Evolutionary conservation across 257 asterid species (phyloP).

Genomic region (Paraleonurus japonicus): DNA sequence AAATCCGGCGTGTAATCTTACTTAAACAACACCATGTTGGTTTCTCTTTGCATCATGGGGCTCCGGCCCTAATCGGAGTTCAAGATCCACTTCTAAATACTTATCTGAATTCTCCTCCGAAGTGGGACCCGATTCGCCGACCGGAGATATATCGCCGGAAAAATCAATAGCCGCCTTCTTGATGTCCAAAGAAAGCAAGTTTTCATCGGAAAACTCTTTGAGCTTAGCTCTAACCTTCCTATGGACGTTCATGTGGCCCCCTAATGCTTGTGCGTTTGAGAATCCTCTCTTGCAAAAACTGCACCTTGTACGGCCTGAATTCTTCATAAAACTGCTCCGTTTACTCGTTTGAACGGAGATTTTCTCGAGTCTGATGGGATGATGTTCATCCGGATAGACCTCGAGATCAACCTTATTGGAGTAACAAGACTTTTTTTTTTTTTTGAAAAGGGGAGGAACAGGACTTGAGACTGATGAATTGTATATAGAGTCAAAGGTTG

Average conservation of each 20-base stretch:
- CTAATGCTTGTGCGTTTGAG: conserved; percentile 71
- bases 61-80: conserved; percentile 43
- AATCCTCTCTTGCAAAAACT: conserved; percentile 59
- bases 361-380: conserved; percentile 22
- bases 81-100: conserved; percentile 31
- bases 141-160: background rate
- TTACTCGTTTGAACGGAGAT: conserved; percentile 7
- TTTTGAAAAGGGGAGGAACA: background rate
- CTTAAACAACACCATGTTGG: background rate
- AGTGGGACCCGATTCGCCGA: background rate
- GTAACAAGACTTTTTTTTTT: too few species aligned
- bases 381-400: conserved; percentile 30
- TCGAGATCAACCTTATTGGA: too few species aligned
- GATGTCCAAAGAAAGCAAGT: conserved; percentile 27
- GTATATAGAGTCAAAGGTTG: background rate
- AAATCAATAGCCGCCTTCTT: background rate
- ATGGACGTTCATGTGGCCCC: conserved; percentile 75
- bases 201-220: conserved; percentile 32
- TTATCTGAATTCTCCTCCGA: background rate
- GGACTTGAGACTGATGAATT: background rate
- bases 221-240: conserved; percentile 71
- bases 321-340: conserved; percentile 8
- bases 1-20: too few species aligned
- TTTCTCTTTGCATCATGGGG: conserved; percentile 25
- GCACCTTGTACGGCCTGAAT: conserved; percentile 37